These are phyloP conservation scores for Cyphellophora attinorum DNA, from an alignment of 2,329 filamentous ascomycete genomes.

Conservation along the genomic window DNA sequence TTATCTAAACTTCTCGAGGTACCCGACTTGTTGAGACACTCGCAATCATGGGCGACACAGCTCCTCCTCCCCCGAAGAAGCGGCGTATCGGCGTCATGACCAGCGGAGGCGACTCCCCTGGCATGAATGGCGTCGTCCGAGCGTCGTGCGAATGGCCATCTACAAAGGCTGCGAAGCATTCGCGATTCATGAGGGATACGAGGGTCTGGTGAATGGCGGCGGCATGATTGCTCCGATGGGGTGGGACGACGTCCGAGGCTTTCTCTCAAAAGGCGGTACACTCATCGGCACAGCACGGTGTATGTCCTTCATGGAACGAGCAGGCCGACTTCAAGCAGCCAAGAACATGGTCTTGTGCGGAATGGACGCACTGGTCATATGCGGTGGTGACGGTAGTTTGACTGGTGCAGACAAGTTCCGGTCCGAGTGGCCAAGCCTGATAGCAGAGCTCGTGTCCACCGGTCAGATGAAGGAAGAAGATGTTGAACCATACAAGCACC, in stretches of 20 bases:
- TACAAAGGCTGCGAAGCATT: slow-evolving; percentile 72
- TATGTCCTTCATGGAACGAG: slow-evolving; percentile 81
- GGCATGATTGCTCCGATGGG: slow-evolving; percentile 77
- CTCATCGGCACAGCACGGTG: slow-evolving; percentile 92
- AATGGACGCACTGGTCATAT: slow-evolving; percentile 93
- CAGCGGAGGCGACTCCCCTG: slow-evolving; percentile 85
- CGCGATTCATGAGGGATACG: slow-evolving; percentile 87
- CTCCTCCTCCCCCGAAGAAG: slow-evolving; percentile 32
- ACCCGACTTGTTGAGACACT: too few species aligned
- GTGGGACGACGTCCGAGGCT: slow-evolving; percentile 93
- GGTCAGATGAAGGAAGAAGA: slow-evolving; percentile 63
- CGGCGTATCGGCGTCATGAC: slow-evolving; percentile 82
- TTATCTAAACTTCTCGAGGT: too few species aligned
- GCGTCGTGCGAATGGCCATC: slow-evolving; percentile 89
- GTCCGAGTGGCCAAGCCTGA: slow-evolving; percentile 77
- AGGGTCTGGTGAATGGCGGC: slow-evolving; percentile 83
- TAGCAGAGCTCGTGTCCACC: slow-evolving; percentile 71
- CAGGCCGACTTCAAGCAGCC: slow-evolving; percentile 72
- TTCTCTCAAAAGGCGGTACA: slow-evolving; percentile 86
- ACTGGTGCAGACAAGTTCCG: slow-evolving; percentile 94
- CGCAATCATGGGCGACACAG: slow-evolving; percentile 19
- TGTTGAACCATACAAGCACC: slow-evolving; percentile 64
- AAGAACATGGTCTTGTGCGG: slow-evolving; percentile 91
- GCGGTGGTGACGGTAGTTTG: slow-evolving; percentile 90
- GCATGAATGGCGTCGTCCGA: slow-evolving; percentile 87